phyloP scores from a whole-genome alignment of 1,139 yeast species.

The Protomyces arabidopsidicola region DNA sequence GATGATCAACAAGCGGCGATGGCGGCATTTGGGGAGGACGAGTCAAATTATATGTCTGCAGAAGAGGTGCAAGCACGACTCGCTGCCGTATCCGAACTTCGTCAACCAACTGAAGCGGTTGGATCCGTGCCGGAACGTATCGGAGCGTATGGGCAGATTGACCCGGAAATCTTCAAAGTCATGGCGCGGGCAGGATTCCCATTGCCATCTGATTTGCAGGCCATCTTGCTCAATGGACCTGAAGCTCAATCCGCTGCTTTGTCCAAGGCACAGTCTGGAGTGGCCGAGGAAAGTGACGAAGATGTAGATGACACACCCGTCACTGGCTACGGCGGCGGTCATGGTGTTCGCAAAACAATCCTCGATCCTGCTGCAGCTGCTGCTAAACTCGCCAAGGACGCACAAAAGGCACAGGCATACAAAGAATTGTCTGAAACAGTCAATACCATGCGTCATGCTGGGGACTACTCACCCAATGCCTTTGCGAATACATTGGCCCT shows the following conservation, averaged over 20 bases:
- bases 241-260: neutral
- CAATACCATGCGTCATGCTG: neutral
- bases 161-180: neutral
- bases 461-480: conserved; percentile 39
- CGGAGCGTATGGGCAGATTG: neutral
- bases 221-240: neutral
- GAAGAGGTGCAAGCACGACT: conserved; percentile 1
- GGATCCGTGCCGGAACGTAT: neutral
- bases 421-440: neutral
- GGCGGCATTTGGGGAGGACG: conserved; percentile 4
- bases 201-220: neutral
- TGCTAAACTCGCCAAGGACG: conserved; percentile 4
- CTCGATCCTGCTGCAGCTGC: conserved; percentile 18
- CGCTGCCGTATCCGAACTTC: neutral
- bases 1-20: conserved; percentile 16
- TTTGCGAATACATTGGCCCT: conserved; percentile 55
- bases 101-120: neutral
- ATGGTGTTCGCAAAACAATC: conserved; percentile 8
- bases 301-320: neutral
- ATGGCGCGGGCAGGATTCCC: neutral
- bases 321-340: conserved; percentile 21
- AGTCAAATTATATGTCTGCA: conserved; percentile 3
- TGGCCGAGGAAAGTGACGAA: neutral
- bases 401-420: conserved; percentile 9
- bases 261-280: neutral